A percentile compares a stretch with the other conserved stretches of the same genome.
These are phyloP conservation scores for Sporisorium reilianum DNA, from an alignment of 1,284 basidiomycete genomes.

Conservation along the genomic window DNA sequence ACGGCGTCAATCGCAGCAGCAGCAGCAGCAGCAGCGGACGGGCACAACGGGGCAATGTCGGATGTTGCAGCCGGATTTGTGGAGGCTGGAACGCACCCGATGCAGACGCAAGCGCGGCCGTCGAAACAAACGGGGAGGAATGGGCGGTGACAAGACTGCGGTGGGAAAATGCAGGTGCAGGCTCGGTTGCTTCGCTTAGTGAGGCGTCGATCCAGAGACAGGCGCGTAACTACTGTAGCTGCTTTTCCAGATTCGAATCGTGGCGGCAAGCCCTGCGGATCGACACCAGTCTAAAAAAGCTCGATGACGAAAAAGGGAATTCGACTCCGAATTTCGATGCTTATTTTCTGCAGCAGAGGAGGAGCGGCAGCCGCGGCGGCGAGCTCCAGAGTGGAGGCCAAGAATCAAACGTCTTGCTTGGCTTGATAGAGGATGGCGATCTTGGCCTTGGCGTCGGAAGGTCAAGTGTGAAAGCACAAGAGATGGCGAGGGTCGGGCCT, in stretches of 20 bases:
- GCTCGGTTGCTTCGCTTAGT: not conserved
- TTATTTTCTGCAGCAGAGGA: not conserved
- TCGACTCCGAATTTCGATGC: not conserved
- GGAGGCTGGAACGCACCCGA: too few species aligned
- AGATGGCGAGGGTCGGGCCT: not conserved
- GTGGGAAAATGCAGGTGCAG: not conserved
- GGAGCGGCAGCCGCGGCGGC: not conserved
- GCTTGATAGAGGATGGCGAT: not conserved
- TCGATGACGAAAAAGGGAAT: slow-evolving; percentile 10
- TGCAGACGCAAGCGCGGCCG: not conserved
- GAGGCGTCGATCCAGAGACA: slow-evolving; percentile 3
- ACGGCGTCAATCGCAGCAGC: not conserved
- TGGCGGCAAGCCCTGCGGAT: not conserved
- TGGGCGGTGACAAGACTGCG: slow-evolving; percentile 7
- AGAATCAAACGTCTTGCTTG: not conserved
- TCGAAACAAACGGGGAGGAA: not conserved
- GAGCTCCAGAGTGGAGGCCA: slow-evolving; percentile 9
- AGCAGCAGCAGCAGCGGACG: too few species aligned
- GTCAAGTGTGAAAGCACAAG: not conserved
- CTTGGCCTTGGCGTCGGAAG: not conserved
- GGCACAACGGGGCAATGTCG: slow-evolving; percentile 10
- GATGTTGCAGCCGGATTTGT: not conserved
- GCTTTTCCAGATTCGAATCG: slow-evolving; percentile 3
- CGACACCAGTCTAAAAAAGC: slow-evolving; percentile 5
- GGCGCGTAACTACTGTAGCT: not conserved